Conservation (phyloP, 495 filamentous ascomycete genomes). For the Viridothelium virens region DNA sequence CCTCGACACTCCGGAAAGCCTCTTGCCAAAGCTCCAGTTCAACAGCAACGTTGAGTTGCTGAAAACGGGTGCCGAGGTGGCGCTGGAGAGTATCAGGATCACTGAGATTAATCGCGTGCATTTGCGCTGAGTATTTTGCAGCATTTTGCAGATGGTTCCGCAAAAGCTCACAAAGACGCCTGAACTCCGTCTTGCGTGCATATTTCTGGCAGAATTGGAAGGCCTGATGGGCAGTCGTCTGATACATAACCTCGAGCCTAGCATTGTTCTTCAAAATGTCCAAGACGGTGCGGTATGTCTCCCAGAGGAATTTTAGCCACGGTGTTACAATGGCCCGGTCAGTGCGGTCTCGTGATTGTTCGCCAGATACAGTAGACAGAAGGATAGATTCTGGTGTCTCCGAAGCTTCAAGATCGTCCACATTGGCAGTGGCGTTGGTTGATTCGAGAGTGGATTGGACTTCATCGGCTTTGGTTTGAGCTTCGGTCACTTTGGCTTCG, state of each 20-base stretch:
- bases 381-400: slow-evolving; percentile 98
- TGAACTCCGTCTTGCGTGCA: slow-evolving; percentile 97
- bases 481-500: slow-evolving; percentile 90
- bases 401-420: slow-evolving; percentile 93
- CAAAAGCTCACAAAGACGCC: slow-evolving; percentile 92
- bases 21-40: slow-evolving; percentile 99
- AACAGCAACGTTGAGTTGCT: slow-evolving; percentile 95
- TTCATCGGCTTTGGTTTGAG: slow-evolving; percentile 91
- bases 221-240: slow-evolving; percentile 92
- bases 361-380: slow-evolving; percentile 92
- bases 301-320: slow-evolving; percentile 99
- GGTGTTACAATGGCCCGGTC: slow-evolving; percentile 97
- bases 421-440: slow-evolving; percentile 57
- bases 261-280: slow-evolving; percentile 99
- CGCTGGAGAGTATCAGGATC: slow-evolving; percentile 95
- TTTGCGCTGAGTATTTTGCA: slow-evolving; percentile 96
- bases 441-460: slow-evolving; percentile 80
- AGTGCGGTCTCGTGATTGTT: slow-evolving; percentile 92
- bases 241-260: slow-evolving; percentile 92
- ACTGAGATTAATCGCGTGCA: slow-evolving; percentile 98
- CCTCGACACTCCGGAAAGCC: slow-evolving; percentile 96
- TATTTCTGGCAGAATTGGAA: slow-evolving; percentile 99
- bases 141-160: slow-evolving; percentile 98
- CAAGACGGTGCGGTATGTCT: slow-evolving; percentile 97
- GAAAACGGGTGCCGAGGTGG: slow-evolving; percentile 94